Conservation (phyloP, 2,329 filamentous ascomycete species). For the Hypoxylon sp. region DNA sequence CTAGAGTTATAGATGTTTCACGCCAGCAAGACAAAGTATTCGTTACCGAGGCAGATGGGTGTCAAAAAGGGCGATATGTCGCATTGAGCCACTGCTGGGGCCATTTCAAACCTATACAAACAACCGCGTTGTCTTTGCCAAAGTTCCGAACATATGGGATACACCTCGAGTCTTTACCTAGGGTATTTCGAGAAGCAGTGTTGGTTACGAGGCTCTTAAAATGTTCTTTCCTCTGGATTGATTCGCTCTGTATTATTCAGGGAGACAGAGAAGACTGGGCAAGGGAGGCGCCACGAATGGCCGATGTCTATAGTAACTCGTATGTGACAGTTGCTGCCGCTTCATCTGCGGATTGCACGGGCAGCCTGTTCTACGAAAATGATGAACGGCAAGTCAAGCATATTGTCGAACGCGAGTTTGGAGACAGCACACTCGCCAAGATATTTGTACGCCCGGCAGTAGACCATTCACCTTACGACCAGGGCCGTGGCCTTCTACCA, state of each 20-base stretch:
- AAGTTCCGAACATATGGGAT: slow-evolving; percentile 2
- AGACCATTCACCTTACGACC: no score
- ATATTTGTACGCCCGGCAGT: no score
- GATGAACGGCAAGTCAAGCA: slow-evolving; percentile 1
- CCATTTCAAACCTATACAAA: neutral
- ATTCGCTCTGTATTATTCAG: slow-evolving; percentile 18
- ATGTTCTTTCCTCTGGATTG: slow-evolving; percentile 3
- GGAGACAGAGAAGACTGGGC: slow-evolving; percentile 1
- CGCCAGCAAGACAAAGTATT: slow-evolving; percentile 1
- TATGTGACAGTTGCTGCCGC: neutral
- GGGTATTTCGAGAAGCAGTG: slow-evolving; percentile 6
- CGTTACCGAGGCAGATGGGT: neutral
- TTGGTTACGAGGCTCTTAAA: neutral
- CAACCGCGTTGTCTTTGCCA: neutral
- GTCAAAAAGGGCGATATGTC: neutral
- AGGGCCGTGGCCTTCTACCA: no score
- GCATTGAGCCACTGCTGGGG: slow-evolving; percentile 19
- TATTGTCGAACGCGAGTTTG: neutral
- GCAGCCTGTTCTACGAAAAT: neutral
- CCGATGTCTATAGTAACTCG: slow-evolving; percentile 11
- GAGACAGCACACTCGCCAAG: no score
- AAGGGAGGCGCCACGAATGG: slow-evolving; percentile 8
- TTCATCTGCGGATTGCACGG: neutral
- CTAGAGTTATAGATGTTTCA: slow-evolving; percentile 14
- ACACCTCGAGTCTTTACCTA: neutral